These are phyloP conservation scores for Yarrowia deformans DNA, from an alignment of 805 yeast species.

Conservation along the genomic window DNA sequence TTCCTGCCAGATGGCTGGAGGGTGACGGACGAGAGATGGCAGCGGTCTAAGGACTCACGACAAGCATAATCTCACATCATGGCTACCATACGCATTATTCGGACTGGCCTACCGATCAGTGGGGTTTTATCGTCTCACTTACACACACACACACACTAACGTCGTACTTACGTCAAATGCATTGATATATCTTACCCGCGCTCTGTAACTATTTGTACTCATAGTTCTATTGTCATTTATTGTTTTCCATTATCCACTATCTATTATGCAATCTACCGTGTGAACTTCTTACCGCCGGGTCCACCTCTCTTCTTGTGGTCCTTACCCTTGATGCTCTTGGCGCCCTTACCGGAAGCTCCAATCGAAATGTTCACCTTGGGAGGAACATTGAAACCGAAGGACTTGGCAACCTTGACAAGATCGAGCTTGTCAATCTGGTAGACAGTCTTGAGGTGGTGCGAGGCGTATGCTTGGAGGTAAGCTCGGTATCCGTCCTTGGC, in stretches of 20 bases:
- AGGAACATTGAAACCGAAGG: conserved; percentile 90
- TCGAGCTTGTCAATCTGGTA: conserved; percentile 96
- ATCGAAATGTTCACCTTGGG: conserved; percentile 96
- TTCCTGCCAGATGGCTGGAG: conserved; percentile 11
- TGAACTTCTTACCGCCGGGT: conserved; percentile 29
- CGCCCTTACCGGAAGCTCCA: conserved; percentile 85
- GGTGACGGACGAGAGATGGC: conserved; percentile 30
- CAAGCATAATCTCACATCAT: background rate
- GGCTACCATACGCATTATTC: background rate
- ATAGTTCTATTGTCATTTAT: background rate
- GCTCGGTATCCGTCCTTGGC: conserved; percentile 98
- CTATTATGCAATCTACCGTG: conserved; percentile 38
- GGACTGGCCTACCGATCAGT: too few species aligned
- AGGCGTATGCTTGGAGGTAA: conserved; percentile 95
- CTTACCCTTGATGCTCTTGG: conserved; percentile 54
- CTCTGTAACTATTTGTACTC: background rate
- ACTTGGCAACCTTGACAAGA: conserved; percentile 90
- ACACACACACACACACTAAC: too few species aligned
- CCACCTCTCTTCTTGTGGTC: conserved; percentile 35
- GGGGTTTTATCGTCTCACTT: background rate
- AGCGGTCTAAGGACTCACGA: background rate
- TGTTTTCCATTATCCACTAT: background rate
- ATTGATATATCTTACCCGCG: too few species aligned
- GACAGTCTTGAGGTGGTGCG: conserved; percentile 94
- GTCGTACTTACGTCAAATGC: too few species aligned